Conservation (phyloP, 768 basidiomycete genomes). For the Trametes maxima region DNA sequence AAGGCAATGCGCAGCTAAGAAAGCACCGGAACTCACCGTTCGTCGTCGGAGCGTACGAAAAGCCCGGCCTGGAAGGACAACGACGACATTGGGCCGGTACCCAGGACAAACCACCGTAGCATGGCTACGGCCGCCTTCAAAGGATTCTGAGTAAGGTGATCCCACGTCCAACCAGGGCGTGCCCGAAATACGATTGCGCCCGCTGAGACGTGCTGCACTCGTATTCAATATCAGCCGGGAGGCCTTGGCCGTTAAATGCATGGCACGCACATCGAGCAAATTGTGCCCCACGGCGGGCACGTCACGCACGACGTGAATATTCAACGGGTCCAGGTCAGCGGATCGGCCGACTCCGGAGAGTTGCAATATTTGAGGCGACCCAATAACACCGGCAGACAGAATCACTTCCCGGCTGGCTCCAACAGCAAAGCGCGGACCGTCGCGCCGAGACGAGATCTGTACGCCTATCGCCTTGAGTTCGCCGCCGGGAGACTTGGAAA, state of each 20-base stretch:
- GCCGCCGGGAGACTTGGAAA: slow-evolving; percentile 5
- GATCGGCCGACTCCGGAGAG: slow-evolving; percentile 33
- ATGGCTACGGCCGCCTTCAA: background rate
- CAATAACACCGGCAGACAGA: slow-evolving; percentile 21
- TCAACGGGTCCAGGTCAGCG: slow-evolving; percentile 17
- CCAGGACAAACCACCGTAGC: slow-evolving; percentile 8
- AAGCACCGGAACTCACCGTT: slow-evolving; percentile 1
- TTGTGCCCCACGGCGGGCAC: slow-evolving; percentile 32
- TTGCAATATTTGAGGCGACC: slow-evolving; percentile 28
- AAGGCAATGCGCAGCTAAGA: background rate
- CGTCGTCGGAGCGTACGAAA: slow-evolving; percentile 20
- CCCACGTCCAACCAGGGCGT: slow-evolving; percentile 15
- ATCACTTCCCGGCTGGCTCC: slow-evolving; percentile 24
- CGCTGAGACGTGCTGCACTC: slow-evolving; percentile 14
- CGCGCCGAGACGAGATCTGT: slow-evolving; percentile 1
- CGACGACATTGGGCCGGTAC: slow-evolving; percentile 15
- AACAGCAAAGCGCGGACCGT: slow-evolving; percentile 16
- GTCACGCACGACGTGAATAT: slow-evolving; percentile 24
- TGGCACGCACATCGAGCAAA: slow-evolving; percentile 26
- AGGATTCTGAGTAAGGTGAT: slow-evolving; percentile 13
- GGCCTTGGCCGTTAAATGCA: background rate
- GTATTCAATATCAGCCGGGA: background rate
- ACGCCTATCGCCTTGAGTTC: slow-evolving; percentile 13
- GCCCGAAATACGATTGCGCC: slow-evolving; percentile 19
- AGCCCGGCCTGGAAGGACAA: slow-evolving; percentile 8